A percentile compares a stretch with the other conserved stretches of the same genome.
Conservation (phyloP, 768 basidiomycete species). For the Sistotremastrum niveocremeum region DNA sequence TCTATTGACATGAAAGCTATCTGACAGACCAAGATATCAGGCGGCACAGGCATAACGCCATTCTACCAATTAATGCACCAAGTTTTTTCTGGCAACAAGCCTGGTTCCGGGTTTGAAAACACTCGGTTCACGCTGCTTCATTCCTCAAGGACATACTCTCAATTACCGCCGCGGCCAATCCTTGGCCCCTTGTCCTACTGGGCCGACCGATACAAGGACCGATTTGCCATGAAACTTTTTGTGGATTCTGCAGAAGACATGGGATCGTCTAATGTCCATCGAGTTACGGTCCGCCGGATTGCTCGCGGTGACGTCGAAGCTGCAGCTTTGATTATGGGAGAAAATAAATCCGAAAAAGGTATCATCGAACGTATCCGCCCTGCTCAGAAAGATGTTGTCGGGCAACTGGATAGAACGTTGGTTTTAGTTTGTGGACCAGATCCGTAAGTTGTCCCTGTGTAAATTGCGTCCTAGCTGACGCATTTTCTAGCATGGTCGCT, state of each 20-base stretch:
- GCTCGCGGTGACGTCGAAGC: slow-evolving; percentile 32
- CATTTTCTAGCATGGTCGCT: slow-evolving; percentile 47
- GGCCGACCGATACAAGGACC: slow-evolving; percentile 38
- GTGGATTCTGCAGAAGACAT: slow-evolving; percentile 32
- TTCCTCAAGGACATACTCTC: slow-evolving; percentile 42
- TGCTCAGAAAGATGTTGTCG: slow-evolving; percentile 4
- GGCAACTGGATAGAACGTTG: slow-evolving; percentile 28
- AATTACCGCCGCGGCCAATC: slow-evolving; percentile 56
- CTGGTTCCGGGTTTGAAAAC: slow-evolving; percentile 9
- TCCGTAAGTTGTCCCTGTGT: slow-evolving; percentile 32
- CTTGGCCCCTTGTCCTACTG: slow-evolving; percentile 37
- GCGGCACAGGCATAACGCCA: slow-evolving; percentile 79
- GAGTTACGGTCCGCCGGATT: slow-evolving; percentile 40
- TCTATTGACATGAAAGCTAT: neutral
- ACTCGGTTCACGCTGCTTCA: slow-evolving; percentile 66
- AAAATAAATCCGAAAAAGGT: slow-evolving; percentile 20
- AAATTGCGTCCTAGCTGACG: slow-evolving; percentile 4
- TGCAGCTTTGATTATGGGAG: slow-evolving; percentile 14
- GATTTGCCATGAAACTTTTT: slow-evolving; percentile 45
- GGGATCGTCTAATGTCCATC: slow-evolving; percentile 6
- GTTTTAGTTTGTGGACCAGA: slow-evolving; percentile 83
- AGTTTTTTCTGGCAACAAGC: slow-evolving; percentile 24
- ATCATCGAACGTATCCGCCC: slow-evolving; percentile 5
- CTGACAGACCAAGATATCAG: slow-evolving; percentile 47
- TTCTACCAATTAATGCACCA: slow-evolving; percentile 65